Conservation (phyloP, 176 grass and related monocot genomes). For the Poa pratensis region DNA sequence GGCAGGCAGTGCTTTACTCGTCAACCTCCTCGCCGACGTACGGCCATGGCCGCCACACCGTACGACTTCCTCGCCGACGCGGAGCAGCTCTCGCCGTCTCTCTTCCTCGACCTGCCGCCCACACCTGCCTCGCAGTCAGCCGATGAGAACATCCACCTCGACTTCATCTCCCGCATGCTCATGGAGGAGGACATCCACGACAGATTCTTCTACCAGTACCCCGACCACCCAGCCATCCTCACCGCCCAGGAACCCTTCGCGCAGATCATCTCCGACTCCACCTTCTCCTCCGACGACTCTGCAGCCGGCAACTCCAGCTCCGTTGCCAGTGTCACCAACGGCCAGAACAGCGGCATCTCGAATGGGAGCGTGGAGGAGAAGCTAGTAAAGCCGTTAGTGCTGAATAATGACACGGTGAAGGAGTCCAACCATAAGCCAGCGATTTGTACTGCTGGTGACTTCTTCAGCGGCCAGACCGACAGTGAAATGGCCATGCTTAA, state of each 20-base stretch:
- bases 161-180: conserved; percentile 26
- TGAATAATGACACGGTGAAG: background rate
- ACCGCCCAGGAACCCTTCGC: conserved; percentile 40
- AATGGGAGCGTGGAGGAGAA: too few relatives aligned
- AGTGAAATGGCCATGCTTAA: conserved; percentile 33
- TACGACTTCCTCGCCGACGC: too few relatives aligned
- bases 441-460: background rate
- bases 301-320: background rate
- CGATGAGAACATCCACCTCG: background rate
- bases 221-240: conserved; percentile 35
- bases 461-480: background rate
- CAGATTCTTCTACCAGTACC: conserved; percentile 32
- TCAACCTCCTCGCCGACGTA: too few relatives aligned
- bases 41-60: too few relatives aligned
- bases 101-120: conserved; percentile 20
- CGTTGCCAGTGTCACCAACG: too few relatives aligned
- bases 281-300: conserved; percentile 2
- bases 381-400: too few relatives aligned
- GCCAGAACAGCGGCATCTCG: too few relatives aligned
- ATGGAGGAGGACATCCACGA: conserved; percentile 44
- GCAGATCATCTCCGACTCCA: conserved; percentile 45
- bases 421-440: background rate
- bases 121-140: background rate
- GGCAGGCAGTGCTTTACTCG: too few relatives aligned
- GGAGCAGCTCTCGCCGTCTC: background rate